Base-by-base conservation (phyloP, 176 grass and related monocot genomes). In the Miscanthus lutarioriparius region DNA sequence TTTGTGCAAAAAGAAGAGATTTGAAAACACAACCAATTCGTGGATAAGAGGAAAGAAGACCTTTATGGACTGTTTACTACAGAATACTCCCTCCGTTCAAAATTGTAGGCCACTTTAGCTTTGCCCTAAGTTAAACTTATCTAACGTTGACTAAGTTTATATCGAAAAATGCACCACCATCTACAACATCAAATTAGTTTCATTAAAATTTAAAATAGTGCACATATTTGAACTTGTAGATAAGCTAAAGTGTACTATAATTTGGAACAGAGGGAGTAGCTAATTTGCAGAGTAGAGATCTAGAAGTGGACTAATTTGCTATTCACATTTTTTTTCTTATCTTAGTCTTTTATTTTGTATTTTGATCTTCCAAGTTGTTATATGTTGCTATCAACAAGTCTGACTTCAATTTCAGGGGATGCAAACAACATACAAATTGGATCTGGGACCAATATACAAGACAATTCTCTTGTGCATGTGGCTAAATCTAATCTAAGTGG, bases 401-500 rank as follows among this genome's bases (percentile, higher is more conserved):
- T 38, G 54, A 74, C 73, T 28, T 72, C 59, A 35, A 87, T 74
- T 90, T 79, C 87, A 98, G 96, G 95, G 65, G 96, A 98, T 37
- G 89, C 85, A 5, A 98, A 95, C 80, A 98, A 64, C 14, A 73
- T 98, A 70, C 83, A 82, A 53, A 88, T 98, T 59, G 96, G 96
- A 49, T 95, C 92, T 70, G 92, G 93, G 75, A 98, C 96, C 44
- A 98, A 98, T 67, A 98, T 98, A 86, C 96, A 98, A 89, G 96
- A 98, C 79, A 95, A 98, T 82, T 95, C 93, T 77, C 80, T 98
- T 70, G 87, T 98, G 64, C 96, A 98, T 27, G 96, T 98, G 75
- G 96, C 96, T 58, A 98, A 98, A 83, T 95, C 96, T 83, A 98
- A 98, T 88, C 83, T 98, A 23, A 92, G 91, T 70, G 96, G 96